Conservation (phyloP, 1,139 yeast genomes). For the Hanseniaspora sp. region DNA sequence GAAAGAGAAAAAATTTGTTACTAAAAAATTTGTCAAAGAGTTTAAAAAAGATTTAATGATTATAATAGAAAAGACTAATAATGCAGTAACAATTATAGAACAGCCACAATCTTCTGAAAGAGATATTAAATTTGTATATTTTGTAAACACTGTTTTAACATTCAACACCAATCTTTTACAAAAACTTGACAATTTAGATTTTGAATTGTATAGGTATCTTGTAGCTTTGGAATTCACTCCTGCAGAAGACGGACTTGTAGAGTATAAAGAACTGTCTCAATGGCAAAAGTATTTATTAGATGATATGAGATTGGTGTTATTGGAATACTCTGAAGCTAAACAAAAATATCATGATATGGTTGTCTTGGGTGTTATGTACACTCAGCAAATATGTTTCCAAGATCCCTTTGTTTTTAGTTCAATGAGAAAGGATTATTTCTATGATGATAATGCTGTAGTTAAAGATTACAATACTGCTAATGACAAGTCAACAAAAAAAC, state of each 20-base stretch:
- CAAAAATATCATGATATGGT: constrained; percentile 61
- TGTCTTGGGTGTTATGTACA: constrained; percentile 50
- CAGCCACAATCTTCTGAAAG: constrained; percentile 18
- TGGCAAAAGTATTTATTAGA: constrained; percentile 22
- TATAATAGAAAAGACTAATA: constrained; percentile 7
- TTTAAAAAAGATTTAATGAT: constrained; percentile 4
- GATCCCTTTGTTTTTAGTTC: constrained; percentile 66
- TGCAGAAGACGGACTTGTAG: constrained; percentile 12
- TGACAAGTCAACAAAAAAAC: not conserved
- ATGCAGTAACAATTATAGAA: constrained; percentile 15
- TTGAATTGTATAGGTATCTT: constrained; percentile 27
- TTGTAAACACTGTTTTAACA: constrained; percentile 27
- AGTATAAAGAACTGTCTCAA: constrained; percentile 12
- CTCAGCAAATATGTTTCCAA: constrained; percentile 58
- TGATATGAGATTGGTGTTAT: constrained; percentile 39
- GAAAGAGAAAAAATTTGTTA: constrained; percentile 4
- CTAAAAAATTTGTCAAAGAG: constrained; percentile 11
- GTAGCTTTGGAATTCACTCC: constrained; percentile 14
- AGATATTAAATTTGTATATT: constrained; percentile 27
- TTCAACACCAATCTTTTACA: constrained; percentile 25
- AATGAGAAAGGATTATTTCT: constrained; percentile 39
- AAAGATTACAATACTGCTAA: not conserved
- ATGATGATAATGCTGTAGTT: not conserved
- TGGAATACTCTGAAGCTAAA: constrained; percentile 65
- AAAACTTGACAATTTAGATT: constrained; percentile 26